phyloP scores from a whole-genome alignment of 805 yeast genomes.

The Maudiozyma serrabonitensis region DNA sequence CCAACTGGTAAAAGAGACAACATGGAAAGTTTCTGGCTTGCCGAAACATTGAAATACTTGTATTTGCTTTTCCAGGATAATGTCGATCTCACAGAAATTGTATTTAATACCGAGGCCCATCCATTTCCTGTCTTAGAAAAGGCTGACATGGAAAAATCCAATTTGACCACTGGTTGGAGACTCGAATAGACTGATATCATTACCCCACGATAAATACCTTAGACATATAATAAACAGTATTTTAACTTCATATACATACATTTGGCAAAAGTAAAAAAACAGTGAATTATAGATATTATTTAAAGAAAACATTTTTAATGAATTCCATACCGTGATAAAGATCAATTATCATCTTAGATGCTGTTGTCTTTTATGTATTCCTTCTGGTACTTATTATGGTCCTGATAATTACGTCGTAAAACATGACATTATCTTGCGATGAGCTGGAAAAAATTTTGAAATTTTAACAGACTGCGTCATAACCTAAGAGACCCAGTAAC shows the following conservation, averaged over 20 bases:
- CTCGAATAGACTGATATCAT: slow-evolving; percentile 1
- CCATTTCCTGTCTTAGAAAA: slow-evolving; percentile 63
- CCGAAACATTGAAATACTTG: slow-evolving; percentile 83
- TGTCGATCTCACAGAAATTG: slow-evolving; percentile 56
- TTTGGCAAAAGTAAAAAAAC: too few species aligned
- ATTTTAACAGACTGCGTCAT: neutral
- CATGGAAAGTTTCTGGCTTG: slow-evolving; percentile 88
- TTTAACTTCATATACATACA: too few species aligned
- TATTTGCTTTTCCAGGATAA: slow-evolving; percentile 69
- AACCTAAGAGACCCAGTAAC: too few species aligned
- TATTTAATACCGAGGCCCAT: slow-evolving; percentile 90
- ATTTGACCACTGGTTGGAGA: slow-evolving; percentile 25
- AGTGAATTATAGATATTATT: too few species aligned
- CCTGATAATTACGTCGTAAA: neutral
- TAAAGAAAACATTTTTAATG: too few species aligned
- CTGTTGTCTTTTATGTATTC: neutral
- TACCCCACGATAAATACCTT: neutral
- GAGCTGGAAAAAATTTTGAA: slow-evolving; percentile 9
- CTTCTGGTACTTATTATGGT: neutral
- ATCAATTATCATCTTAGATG: neutral
- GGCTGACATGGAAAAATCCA: slow-evolving; percentile 6
- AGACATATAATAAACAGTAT: neutral
- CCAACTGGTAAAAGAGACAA: slow-evolving; percentile 55
- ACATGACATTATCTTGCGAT: slow-evolving; percentile 9
- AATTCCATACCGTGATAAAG: too few species aligned